Conservation (phyloP, 768 basidiomycete genomes). For the Suillus subluteus region DNA sequence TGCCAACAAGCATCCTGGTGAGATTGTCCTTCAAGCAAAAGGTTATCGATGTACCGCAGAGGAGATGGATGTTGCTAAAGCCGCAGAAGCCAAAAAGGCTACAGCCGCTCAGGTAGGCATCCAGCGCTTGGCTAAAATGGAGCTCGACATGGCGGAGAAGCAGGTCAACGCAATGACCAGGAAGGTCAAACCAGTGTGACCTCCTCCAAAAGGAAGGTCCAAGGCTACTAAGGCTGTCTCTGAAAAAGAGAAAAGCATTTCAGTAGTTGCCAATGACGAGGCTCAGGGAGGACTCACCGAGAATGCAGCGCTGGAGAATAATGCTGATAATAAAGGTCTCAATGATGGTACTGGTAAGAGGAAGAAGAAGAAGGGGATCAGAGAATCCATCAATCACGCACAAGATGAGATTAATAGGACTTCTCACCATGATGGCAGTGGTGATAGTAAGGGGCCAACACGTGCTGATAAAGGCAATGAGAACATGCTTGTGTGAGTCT, state of each 20-base stretch:
- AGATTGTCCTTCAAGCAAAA: constrained; percentile 8
- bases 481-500: not conserved
- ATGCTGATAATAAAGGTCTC: no score
- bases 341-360: no score
- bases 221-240: not conserved
- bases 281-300: no score
- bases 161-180: not conserved
- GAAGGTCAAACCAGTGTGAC: not conserved
- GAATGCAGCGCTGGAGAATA: no score
- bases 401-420: no score
- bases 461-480: not conserved
- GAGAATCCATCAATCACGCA: no score
- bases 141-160: constrained; percentile 7
- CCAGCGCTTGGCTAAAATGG: constrained; percentile 5
- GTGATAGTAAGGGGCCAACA: no score
- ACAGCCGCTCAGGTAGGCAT: not conserved
- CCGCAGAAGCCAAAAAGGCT: constrained; percentile 1
- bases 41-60: constrained; percentile 10
- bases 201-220: constrained; percentile 7
- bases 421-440: no score
- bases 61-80: constrained; percentile 14
- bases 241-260: no score
- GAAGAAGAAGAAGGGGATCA: no score
- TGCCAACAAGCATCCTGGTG: constrained; percentile 9
- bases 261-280: no score